These are phyloP conservation scores for Rosa hybrid DNA, from an alignment of 331 rosid genomes.

Conservation along the genomic window DNA sequence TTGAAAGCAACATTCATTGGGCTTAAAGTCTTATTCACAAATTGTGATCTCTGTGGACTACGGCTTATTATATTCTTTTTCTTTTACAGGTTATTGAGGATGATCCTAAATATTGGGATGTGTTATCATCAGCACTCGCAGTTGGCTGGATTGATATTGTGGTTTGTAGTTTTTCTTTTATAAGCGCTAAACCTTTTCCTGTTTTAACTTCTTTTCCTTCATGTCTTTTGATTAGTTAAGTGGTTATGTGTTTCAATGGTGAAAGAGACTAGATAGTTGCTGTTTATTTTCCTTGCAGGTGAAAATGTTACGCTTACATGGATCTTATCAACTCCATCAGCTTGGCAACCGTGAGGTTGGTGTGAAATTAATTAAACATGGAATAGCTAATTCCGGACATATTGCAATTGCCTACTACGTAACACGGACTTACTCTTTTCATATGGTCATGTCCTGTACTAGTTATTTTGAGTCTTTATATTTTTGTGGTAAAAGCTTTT, in stretches of 20 bases:
- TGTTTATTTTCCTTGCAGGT: slow-evolving; percentile 57
- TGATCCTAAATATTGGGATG: slow-evolving; percentile 81
- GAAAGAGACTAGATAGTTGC: slow-evolving; percentile 21
- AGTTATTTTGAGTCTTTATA: neutral
- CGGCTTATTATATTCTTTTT: slow-evolving; percentile 23
- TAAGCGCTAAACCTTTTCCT: neutral
- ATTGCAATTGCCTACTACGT: neutral
- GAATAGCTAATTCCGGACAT: neutral
- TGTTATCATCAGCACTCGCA: slow-evolving; percentile 71
- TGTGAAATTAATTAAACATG: slow-evolving; percentile 27
- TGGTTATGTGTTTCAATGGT: slow-evolving; percentile 24
- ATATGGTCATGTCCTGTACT: neutral
- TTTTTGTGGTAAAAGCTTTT: neutral
- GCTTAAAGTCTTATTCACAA: neutral
- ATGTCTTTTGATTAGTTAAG: slow-evolving; percentile 18
- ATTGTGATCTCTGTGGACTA: neutral
- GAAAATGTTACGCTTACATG: slow-evolving; percentile 88
- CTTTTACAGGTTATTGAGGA: slow-evolving; percentile 73
- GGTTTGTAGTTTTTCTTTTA: slow-evolving; percentile 46
- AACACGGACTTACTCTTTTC: neutral
- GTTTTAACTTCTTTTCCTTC: neutral
- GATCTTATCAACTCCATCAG: slow-evolving; percentile 83
- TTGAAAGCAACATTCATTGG: neutral
- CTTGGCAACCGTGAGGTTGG: slow-evolving; percentile 89
- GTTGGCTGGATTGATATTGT: slow-evolving; percentile 95